Evolutionary conservation across 2,329 filamentous ascomycete genomes (phyloP), one percentile per base, ranked within the genome.

Genomic region (Verticillium longisporum): DNA sequence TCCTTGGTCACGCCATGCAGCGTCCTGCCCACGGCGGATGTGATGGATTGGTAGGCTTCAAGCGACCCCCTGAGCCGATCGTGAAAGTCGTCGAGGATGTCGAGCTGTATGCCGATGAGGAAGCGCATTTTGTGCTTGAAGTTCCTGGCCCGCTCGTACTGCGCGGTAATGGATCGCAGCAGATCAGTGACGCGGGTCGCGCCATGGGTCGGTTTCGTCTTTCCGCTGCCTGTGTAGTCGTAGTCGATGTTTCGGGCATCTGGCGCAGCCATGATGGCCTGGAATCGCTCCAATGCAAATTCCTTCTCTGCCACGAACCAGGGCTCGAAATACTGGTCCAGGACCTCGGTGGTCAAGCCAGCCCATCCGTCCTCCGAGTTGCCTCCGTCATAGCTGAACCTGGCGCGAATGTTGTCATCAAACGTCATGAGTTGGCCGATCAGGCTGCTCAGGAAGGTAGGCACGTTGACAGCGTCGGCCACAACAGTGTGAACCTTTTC

Each of bases 281-380:
- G 84, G 73, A 96, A 98, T 63, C 94, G 87, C 62, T 90, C 84
- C 13, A 97, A 75, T 11, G 95, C 93, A 75, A 97, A 97, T 38
- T 92, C 87, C 70, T 93, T 94, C 74, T 99, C 95, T 1, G 92
- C 90, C 64, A 89, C 82, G 61, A 97, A 87, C 96, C 96, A 99
- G 38, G 83, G 82, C 60, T 88, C 83, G 72, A 98, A 99, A 79
- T 92, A 92, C 61, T 76, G 72, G 56, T 89, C 86, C 14, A 99
- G 81, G 9, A 98, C 85, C 66, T 92, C 89, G 71, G 91, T 90
- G 0, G 92, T 88, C 37, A 99, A 77, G 0, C 95, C 95, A 61
- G 86, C 85, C 95, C 95, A 99, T 9, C 83, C 85, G 37, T 80
- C 78, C 21, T 88, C 81, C 1, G 81, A 75, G 66, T 88, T 84